Evolutionary conservation across 495 filamentous ascomycete species (phyloP).

Genomic region (Neurospora sp.): DNA sequence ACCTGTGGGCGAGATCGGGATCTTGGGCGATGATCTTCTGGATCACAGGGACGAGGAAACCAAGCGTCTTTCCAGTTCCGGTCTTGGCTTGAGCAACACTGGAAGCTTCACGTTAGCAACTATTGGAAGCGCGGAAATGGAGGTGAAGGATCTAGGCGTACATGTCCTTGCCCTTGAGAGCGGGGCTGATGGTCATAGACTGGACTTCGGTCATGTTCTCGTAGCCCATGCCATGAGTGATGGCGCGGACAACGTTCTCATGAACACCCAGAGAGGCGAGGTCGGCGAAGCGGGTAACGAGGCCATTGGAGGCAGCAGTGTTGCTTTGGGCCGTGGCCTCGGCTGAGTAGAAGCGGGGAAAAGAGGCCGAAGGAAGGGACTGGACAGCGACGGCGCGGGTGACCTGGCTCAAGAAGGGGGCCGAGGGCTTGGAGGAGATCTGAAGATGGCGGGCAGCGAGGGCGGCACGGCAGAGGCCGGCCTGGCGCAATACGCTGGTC

Average conservation of each 20-base stretch:
- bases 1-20: slow-evolving; percentile 33
- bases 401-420: slow-evolving; percentile 7
- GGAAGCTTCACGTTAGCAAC: slow-evolving; percentile 6
- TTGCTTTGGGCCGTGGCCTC: slow-evolving; percentile 18
- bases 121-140: background rate
- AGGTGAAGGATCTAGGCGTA: slow-evolving; percentile 35
- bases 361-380: slow-evolving; percentile 10
- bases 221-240: slow-evolving; percentile 65
- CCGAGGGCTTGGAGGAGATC: slow-evolving; percentile 13
- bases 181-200: slow-evolving; percentile 65
- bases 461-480: slow-evolving; percentile 18
- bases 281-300: slow-evolving; percentile 60
- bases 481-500: slow-evolving; percentile 20
- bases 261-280: slow-evolving; percentile 55
- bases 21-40: slow-evolving; percentile 59
- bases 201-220: slow-evolving; percentile 93
- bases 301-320: slow-evolving; percentile 6
- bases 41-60: slow-evolving; percentile 67
- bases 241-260: slow-evolving; percentile 50
- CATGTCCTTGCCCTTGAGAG: slow-evolving; percentile 72
- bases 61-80: slow-evolving; percentile 81
- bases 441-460: slow-evolving; percentile 14
- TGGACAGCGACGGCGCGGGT: slow-evolving; percentile 6
- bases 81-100: slow-evolving; percentile 86
- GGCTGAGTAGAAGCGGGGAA: slow-evolving; percentile 29